Percentiles rank a stretch among this genome's conserved stretches.
Evolutionary conservation across 495 filamentous ascomycete species (phyloP).

Genomic region (Neurospora sp.): DNA sequence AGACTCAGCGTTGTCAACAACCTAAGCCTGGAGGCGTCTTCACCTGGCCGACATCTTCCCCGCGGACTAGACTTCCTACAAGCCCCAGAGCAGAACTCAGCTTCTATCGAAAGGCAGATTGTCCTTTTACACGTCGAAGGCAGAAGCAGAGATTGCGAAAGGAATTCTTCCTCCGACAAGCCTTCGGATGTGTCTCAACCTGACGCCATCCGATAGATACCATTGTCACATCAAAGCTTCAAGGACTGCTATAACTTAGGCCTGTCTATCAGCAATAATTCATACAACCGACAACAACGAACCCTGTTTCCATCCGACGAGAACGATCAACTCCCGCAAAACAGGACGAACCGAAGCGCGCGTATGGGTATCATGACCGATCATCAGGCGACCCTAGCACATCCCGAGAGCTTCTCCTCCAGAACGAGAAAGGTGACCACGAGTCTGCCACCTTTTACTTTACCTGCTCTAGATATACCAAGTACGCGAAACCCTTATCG

Average conservation of each 20-base stretch:
- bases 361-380: not conserved
- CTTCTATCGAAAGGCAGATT: not conserved
- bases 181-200: not conserved
- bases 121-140: not conserved
- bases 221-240: not conserved
- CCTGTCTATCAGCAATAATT: not conserved
- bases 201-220: not conserved
- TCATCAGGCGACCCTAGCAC: not conserved
- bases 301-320: not conserved
- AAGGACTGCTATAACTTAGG: not conserved
- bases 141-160: not conserved
- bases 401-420: conserved; percentile 22
- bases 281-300: not conserved
- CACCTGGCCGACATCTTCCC: not conserved
- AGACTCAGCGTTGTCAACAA: not conserved
- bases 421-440: conserved; percentile 49
- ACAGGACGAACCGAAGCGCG: not conserved
- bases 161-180: not conserved
- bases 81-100: not conserved
- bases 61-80: not conserved
- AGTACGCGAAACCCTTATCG: conserved; percentile 30
- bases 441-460: conserved; percentile 45
- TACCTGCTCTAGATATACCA: conserved; percentile 44
- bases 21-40: not conserved
- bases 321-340: not conserved